A percentile compares a stretch with the other conserved stretches of the same genome.
phyloP scores from a whole-genome alignment of 2,329 filamentous ascomycete species.

The Botryotinia calthae region DNA sequence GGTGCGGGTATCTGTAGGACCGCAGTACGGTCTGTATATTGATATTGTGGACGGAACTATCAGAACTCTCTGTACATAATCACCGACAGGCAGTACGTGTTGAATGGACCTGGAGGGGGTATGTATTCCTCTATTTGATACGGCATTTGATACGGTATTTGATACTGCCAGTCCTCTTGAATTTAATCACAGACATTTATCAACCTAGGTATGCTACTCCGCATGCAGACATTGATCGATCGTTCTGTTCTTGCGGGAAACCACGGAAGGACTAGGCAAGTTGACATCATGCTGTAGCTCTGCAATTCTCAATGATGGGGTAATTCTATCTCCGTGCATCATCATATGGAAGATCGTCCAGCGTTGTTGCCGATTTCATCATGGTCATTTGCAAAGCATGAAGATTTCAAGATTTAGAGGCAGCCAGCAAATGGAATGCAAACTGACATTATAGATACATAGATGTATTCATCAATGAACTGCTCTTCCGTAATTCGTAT shows the following conservation, averaged over 20 bases:
- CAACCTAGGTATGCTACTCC: not conserved
- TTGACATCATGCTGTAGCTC: not conserved
- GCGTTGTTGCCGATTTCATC: not conserved
- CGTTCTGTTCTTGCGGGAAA: conserved; percentile 4
- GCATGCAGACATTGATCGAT: not conserved
- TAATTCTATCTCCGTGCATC: conserved; percentile 2
- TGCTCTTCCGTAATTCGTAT: not conserved
- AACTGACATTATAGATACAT: not conserved
- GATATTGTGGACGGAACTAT: too few species aligned
- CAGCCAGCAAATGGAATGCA: not conserved
- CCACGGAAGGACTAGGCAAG: not conserved
- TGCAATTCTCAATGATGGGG: not conserved
- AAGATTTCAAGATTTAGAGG: not conserved
- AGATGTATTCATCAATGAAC: too few species aligned
- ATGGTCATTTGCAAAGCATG: not conserved
- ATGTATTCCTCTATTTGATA: too few species aligned
- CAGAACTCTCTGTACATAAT: too few species aligned
- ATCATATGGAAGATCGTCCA: not conserved
- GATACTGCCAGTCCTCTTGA: not conserved
- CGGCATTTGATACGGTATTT: too few species aligned
- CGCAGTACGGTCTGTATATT: too few species aligned
- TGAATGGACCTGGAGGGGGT: too few species aligned
- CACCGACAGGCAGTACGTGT: too few species aligned
- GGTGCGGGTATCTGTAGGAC: not conserved
- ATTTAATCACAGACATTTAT: not conserved